Conservation (phyloP, 2,329 filamentous ascomycete genomes). For the Colletotrichum graminicola region DNA sequence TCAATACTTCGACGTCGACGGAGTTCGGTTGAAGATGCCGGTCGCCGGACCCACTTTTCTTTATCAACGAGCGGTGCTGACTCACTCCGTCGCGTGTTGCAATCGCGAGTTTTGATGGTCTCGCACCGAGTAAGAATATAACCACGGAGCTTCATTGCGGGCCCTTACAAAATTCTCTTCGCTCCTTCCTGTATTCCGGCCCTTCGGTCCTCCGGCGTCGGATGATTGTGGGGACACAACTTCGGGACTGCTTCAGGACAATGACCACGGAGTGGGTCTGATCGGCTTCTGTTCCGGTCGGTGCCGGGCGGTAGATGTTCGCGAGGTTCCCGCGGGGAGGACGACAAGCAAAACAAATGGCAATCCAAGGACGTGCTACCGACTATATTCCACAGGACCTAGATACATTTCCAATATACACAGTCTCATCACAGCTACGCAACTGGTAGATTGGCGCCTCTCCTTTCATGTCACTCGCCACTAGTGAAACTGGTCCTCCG, state of each 20-base stretch:
- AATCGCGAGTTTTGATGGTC: not conserved
- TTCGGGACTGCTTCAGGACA: not conserved
- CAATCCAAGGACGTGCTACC: slow-evolving; percentile 22
- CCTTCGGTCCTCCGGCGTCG: not conserved
- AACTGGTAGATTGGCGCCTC: not conserved
- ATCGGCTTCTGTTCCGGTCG: not conserved
- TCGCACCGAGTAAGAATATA: not conserved
- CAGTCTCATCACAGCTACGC: not conserved
- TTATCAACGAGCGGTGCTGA: not conserved
- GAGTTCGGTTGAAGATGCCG: not conserved
- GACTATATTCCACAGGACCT: slow-evolving; percentile 8
- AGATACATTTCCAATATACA: slow-evolving; percentile 31
- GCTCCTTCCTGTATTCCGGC: not conserved
- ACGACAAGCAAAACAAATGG: not conserved
- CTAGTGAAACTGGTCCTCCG: slow-evolving; percentile 92
- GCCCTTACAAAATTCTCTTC: not conserved
- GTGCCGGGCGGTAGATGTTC: not conserved
- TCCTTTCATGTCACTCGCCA: not conserved
- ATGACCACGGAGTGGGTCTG: not conserved
- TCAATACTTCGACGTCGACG: not conserved
- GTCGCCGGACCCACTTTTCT: not conserved
- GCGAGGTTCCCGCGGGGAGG: not conserved
- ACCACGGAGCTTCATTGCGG: not conserved
- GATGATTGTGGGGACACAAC: not conserved
- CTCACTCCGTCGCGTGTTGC: not conserved